Conservation (phyloP, 345 rosid species). For the Chamaenerion angustifolium region DNA sequence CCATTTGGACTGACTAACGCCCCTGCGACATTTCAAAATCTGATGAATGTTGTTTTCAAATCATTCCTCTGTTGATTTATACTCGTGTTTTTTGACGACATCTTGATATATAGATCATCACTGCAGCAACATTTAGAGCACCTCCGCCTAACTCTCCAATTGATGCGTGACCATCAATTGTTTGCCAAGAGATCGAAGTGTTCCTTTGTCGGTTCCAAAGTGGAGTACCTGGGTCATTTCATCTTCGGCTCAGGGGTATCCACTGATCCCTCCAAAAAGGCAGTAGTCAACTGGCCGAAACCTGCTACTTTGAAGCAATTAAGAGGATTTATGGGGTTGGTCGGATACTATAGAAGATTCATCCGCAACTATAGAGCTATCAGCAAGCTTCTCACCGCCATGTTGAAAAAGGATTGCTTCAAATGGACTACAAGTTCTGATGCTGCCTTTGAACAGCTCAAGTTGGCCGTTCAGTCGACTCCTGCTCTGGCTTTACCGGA, state of each 20-base stretch:
- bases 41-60: too few relatives aligned
- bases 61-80: background rate
- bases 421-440: too few relatives aligned
- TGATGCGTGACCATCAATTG: background rate
- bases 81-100: background rate
- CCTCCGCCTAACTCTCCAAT: background rate
- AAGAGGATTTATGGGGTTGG: background rate
- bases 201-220: background rate
- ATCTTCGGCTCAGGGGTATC: background rate
- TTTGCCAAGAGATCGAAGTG: background rate
- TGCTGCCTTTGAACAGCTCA: too few relatives aligned
- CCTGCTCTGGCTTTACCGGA: background rate
- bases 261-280: background rate
- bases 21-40: too few relatives aligned
- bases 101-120: background rate
- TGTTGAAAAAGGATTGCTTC: too few relatives aligned
- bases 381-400: too few relatives aligned
- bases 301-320: background rate
- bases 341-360: too few relatives aligned
- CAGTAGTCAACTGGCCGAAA: background rate
- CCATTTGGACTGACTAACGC: too few relatives aligned
- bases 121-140: background rate
- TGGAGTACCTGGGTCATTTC: background rate
- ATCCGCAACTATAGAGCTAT: too few relatives aligned
- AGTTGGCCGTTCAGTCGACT: background rate